Conservation (phyloP, 176 grass and related monocot species). For the Oryza meridionalis region DNA sequence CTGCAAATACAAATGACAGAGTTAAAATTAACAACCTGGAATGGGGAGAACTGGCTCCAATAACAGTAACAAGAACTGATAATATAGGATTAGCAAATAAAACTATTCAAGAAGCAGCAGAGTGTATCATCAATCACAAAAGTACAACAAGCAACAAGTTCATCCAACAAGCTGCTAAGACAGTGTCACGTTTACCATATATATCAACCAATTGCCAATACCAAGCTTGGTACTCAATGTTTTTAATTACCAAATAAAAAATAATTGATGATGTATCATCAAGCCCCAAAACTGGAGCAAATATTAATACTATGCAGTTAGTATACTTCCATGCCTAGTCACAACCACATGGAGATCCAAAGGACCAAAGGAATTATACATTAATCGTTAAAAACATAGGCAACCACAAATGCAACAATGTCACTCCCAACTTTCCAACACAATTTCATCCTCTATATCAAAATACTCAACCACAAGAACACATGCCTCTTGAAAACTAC, state of each 20-base stretch:
- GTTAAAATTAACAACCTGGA: background rate
- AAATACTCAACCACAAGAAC: background rate
- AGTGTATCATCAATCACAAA: too few relatives aligned
- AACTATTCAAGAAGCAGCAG: too few relatives aligned
- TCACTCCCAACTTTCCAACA: background rate
- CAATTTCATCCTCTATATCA: background rate
- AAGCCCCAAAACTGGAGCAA: background rate
- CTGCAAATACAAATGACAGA: constrained; percentile 52
- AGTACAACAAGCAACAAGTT: too few relatives aligned
- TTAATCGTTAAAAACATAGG: background rate
- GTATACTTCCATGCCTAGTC: background rate
- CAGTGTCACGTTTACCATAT: too few relatives aligned
- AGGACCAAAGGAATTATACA: background rate
- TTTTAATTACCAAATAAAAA: too few relatives aligned
- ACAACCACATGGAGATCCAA: background rate
- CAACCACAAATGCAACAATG: background rate
- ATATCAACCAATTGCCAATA: too few relatives aligned
- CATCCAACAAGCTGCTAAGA: too few relatives aligned
- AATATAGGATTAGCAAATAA: too few relatives aligned
- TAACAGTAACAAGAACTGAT: background rate
- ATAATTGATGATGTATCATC: too few relatives aligned
- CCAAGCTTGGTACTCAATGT: too few relatives aligned
- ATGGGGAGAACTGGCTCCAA: background rate
- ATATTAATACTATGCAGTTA: background rate
- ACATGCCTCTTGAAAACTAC: background rate